Base-by-base conservation (phyloP, 352 stramenopile species). In the Phytopythium aichiense region DNA sequence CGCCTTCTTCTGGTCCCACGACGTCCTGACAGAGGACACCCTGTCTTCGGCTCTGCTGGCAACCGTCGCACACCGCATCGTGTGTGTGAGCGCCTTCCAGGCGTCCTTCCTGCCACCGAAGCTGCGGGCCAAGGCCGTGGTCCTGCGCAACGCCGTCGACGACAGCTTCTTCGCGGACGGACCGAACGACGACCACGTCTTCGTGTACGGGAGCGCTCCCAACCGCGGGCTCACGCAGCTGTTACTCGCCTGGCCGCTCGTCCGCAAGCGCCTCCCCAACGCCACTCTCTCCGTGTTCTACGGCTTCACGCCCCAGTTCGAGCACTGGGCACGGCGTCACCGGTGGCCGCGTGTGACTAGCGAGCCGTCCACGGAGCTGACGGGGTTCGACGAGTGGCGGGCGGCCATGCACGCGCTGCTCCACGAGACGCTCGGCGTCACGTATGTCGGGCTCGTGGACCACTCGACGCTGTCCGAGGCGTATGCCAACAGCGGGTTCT, bases 181-280 rank as follows among this genome's bases (percentile, higher is more conserved):
- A 35, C 23, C 61, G 1, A 94, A 96, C 59, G 54, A 70, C 46
- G 58, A 71, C 0, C 66, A 71, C 51, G 61, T 81, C 4, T 97
- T 98, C 54, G 85, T 96, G 18, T 98, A 98, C 61, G 87, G 84
- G 1, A 96, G 81, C 22, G 72, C 88, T 11, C 92, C 92, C 5
- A 94, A 71, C 37, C 83, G 93, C 8, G 92, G 92, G 0, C 68
- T 98, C 2, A 60, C 82, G 12, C 45, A 69, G 2, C 48, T 97
- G 31, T 66, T 98, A 6, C 52, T 61, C 12, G 68, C 65, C 23
- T 98, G 93, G 93, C 73, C 78, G 12, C 66, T 60, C 2, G 94
- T 98, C 31, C 79, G 74, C 52, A 52, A 64, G 8, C 55, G 23
- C 6, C 43, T 95, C 30, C 78, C 85, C 4, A 67, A 75, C 13